A percentile compares a stretch with the other conserved stretches of the same genome.
These are phyloP conservation scores for Annulohypoxylon nitens DNA, from an alignment of 495 filamentous ascomycete species.

Conservation along the genomic window DNA sequence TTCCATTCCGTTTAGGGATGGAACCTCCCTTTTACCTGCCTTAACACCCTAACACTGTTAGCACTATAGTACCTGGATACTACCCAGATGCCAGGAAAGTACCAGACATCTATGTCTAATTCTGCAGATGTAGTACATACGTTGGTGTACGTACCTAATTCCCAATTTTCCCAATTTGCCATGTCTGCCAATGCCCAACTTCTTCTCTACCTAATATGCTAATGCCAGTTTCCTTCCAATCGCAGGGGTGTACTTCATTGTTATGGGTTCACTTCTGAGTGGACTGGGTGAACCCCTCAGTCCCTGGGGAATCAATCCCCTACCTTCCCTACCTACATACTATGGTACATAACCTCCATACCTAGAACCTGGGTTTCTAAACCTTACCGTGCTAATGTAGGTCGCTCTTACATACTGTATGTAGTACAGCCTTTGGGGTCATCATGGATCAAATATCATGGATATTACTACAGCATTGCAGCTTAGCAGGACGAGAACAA, in stretches of 20 bases:
- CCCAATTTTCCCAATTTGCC: slow-evolving; percentile 28
- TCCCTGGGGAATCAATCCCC: slow-evolving; percentile 24
- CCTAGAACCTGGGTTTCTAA: slow-evolving; percentile 27
- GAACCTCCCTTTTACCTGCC: slow-evolving; percentile 18
- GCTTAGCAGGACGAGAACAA: background rate
- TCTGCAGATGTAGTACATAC: background rate
- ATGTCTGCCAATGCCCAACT: slow-evolving; percentile 26
- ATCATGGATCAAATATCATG: background rate
- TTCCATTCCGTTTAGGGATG: slow-evolving; percentile 16
- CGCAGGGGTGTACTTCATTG: slow-evolving; percentile 6
- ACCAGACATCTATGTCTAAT: background rate
- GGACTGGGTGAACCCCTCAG: slow-evolving; percentile 35
- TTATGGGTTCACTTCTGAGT: slow-evolving; percentile 4
- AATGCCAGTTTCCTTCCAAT: slow-evolving; percentile 6
- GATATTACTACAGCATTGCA: slow-evolving; percentile 15
- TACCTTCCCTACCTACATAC: background rate
- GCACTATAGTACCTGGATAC: background rate
- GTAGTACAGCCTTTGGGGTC: slow-evolving; percentile 6
- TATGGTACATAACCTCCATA: background rate
- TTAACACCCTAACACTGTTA: background rate
- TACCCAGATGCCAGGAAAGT: no score
- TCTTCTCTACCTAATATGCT: background rate
- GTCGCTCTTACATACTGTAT: slow-evolving; percentile 1
- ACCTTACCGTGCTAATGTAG: slow-evolving; percentile 1
- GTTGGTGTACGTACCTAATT: slow-evolving; percentile 18